phyloP scores from a whole-genome alignment of 2,329 filamentous ascomycete species.

The Microsporum ferrugineum region DNA sequence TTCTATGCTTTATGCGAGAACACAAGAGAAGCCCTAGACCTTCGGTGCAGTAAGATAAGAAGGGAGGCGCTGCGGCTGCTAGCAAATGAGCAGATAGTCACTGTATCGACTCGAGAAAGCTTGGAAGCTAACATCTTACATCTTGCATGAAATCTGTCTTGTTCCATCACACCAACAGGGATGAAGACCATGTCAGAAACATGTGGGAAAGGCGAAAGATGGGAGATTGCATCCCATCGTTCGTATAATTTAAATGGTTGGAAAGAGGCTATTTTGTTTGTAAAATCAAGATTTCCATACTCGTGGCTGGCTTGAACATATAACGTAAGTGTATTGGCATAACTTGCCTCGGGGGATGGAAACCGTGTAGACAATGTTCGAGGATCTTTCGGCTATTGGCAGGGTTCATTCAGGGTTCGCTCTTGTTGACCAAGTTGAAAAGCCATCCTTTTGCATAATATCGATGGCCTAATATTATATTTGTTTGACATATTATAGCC shows the following conservation, averaged over 20 bases:
- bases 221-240: neutral
- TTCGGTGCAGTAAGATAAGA: neutral
- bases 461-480: neutral
- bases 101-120: neutral
- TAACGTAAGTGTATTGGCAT: neutral
- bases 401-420: neutral
- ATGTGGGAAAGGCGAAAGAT: neutral
- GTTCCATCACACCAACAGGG: constrained; percentile 3
- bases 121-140: neutral
- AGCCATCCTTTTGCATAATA: neutral
- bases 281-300: constrained; percentile 1
- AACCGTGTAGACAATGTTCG: neutral
- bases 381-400: constrained; percentile 3
- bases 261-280: neutral
- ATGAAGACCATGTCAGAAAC: neutral
- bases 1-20: neutral
- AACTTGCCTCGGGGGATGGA: neutral
- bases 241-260: neutral
- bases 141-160: constrained; percentile 1
- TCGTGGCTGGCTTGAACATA: neutral
- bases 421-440: neutral
- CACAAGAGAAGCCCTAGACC: neutral
- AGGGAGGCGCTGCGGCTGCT: neutral
- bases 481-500: neutral
- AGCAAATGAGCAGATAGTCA: neutral